Percentiles rank a stretch among this genome's conserved stretches.
Conservation (phyloP, 176 grass and related monocot species). For the Raddia guianensis region DNA sequence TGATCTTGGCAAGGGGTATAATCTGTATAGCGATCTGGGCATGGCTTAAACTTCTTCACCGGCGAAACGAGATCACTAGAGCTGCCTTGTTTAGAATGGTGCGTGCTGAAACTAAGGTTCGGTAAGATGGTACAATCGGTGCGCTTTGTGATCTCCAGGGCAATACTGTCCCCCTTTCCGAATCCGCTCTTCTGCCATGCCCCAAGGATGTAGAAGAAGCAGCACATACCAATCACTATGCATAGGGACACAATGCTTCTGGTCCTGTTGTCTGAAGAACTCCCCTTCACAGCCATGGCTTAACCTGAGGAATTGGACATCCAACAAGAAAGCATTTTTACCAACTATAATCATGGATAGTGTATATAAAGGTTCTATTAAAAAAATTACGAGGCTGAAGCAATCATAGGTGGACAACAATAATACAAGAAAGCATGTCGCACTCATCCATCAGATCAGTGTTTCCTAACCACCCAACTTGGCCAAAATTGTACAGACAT, state of each 20-base stretch:
- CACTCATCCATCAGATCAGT: constrained; percentile 28
- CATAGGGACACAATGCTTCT: constrained; percentile 68
- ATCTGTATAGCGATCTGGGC: constrained; percentile 58
- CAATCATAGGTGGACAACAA: constrained; percentile 4
- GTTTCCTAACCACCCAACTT: constrained; percentile 35
- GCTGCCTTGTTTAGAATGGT: constrained; percentile 48
- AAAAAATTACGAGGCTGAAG: not conserved
- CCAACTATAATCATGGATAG: too few relatives aligned
- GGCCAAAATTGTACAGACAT: not conserved
- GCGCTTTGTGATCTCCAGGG: constrained; percentile 81
- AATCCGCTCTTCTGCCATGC: constrained; percentile 96
- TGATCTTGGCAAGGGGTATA: constrained; percentile 93
- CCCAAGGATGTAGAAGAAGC: constrained; percentile 93
- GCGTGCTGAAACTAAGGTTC: constrained; percentile 71
- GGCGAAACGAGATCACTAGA: constrained; percentile 36
- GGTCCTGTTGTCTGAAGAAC: constrained; percentile 67
- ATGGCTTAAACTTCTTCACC: constrained; percentile 71
- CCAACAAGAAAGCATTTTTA: not conserved
- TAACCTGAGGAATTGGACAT: constrained; percentile 27
- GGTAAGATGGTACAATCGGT: constrained; percentile 84
- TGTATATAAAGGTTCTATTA: not conserved
- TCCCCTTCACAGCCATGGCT: constrained; percentile 70
- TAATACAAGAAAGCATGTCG: not conserved
- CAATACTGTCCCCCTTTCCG: constrained; percentile 92
- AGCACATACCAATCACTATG: constrained; percentile 84